Evolutionary conservation across 331 rosid species (phyloP).

Genomic region (Malus hybrid): DNA sequence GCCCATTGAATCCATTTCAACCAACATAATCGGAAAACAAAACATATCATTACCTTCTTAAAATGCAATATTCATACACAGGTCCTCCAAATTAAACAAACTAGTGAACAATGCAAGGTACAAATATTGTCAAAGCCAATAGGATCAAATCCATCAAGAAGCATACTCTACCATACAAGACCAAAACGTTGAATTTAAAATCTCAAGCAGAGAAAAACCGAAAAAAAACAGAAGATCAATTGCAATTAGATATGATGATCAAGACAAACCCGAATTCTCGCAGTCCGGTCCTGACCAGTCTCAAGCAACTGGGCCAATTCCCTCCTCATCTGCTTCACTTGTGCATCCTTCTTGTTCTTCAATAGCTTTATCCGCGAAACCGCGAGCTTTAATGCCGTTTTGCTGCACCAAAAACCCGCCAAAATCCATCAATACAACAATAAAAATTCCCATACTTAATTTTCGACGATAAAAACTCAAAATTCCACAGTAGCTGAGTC

Average conservation of each 20-base stretch:
- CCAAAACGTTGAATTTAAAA: not conserved
- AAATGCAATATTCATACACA: not conserved
- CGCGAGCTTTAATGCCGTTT: constrained; percentile 82
- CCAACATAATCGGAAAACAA: not conserved
- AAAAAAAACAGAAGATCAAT: not conserved
- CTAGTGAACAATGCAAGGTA: not conserved
- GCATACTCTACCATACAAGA: not conserved
- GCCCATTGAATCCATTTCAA: not conserved
- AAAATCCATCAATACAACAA: constrained; percentile 16
- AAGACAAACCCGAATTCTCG: constrained; percentile 72
- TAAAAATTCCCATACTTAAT: not conserved
- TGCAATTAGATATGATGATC: constrained; percentile 8
- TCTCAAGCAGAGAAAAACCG: not conserved
- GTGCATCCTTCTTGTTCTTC: constrained; percentile 76
- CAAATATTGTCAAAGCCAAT: not conserved
- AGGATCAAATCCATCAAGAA: not conserved
- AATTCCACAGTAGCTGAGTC: not conserved
- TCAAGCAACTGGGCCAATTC: constrained; percentile 80
- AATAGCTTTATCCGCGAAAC: constrained; percentile 76
- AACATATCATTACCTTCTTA: not conserved
- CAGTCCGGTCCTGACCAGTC: constrained; percentile 79
- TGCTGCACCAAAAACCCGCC: constrained; percentile 45
- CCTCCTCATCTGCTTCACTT: constrained; percentile 59
- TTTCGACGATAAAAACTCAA: not conserved
- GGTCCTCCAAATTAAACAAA: not conserved